Base-by-base conservation (phyloP, 495 filamentous ascomycete genomes). In the Penicillium samsonianum region DNA sequence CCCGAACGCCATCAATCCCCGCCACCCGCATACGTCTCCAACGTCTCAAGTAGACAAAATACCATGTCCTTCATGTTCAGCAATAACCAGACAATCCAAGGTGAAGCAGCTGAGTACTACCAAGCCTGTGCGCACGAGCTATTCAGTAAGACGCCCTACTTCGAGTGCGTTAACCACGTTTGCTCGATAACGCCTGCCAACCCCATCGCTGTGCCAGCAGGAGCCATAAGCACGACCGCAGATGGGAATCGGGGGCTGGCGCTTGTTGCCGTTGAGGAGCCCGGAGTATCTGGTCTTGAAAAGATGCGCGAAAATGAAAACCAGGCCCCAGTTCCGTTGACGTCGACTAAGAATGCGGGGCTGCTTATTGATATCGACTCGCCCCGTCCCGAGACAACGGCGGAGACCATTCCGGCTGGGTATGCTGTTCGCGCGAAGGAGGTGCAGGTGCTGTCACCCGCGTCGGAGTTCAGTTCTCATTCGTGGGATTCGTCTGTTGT, bases 51-150 rank as follows among this genome's bases (percentile, higher is more conserved):
- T 10, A 37, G 60, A 46, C 55, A 64, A 5, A 57, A 50, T 1
- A 63, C 55, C 9, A 45, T 51, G 16, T 71, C 69, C 3, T 65
- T 67, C 20, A 70, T 70, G 58, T 72, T 71, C 43, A 57, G 67
- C 16, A 65, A 42, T 31, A 35, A 68, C 48, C 57, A 59, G 25
- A 9, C 61, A 47, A 68, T 75, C 3, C 64, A 76, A 16, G 80
- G 80, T 16, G 60, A 69, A 38, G 78, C 78, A 3, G 78, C 80
- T 4, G 80, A 83, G 60, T 83, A 83, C 50, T 83, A 77, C 31
- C 77, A 82, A 54, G 80, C 78, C 6, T 79, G 77, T 62, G 72
- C 78, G 1, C 78, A 82, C 59, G 80, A 83, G 38, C 57, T 79
- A 28, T 76, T 80, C 48, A 80, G 74, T 57, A 66, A 69, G 26